Evolutionary conservation across 176 grass and related monocot genomes (phyloP).

Genomic region (Oryza officinalis): DNA sequence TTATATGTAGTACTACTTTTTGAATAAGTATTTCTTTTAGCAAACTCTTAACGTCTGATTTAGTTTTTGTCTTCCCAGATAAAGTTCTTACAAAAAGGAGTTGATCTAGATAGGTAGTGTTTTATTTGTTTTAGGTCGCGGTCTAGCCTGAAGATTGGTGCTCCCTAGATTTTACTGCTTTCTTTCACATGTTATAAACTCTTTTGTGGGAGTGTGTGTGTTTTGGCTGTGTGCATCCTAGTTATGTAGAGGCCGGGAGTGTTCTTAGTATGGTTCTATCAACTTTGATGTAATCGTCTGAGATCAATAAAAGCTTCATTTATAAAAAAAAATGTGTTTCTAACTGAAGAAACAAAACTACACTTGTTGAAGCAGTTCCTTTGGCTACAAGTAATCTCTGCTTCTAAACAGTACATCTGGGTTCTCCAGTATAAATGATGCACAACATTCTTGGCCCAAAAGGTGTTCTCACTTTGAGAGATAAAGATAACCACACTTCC

Average conservation of each 20-base stretch:
- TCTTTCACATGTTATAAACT: no score
- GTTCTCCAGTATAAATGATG: not conserved
- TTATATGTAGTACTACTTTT: conserved; percentile 1
- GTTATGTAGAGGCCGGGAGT: no score
- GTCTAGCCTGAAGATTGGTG: no score
- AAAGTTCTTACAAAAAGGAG: not conserved
- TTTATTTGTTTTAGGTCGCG: conserved; percentile 9
- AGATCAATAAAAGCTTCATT: no score
- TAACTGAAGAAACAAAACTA: not conserved
- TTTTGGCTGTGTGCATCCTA: no score
- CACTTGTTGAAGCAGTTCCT: not conserved
- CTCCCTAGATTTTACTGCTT: no score
- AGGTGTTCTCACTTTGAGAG: conserved; percentile 5
- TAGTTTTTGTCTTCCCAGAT: conserved; percentile 6
- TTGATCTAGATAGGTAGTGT: conserved; percentile 3
- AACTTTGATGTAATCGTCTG: no score
- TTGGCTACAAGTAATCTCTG: not conserved
- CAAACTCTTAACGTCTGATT: conserved; percentile 10
- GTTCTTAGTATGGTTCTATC: no score
- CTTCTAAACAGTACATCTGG: conserved; percentile 5
- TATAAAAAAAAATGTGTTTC: not conserved
- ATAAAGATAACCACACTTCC: conserved; percentile 23
- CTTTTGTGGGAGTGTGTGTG: no score
- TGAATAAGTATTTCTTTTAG: not conserved
- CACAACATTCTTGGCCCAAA: not conserved